These are phyloP conservation scores for Endogone sp. DNA, from an alignment of 192 early-diverging fungal species.

Conservation along the genomic window DNA sequence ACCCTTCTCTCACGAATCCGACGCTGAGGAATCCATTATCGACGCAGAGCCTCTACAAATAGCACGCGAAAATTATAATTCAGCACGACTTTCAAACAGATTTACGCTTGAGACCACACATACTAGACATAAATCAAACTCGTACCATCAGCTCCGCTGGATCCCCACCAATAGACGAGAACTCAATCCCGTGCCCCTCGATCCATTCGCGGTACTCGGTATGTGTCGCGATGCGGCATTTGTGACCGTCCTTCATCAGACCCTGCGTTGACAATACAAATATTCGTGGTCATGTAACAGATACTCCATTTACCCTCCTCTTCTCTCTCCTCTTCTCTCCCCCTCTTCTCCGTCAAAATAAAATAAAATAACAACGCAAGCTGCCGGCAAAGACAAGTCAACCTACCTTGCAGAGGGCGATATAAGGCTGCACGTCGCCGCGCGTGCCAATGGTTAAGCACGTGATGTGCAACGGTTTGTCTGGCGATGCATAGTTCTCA, in stretches of 20 bases:
- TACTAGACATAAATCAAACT: too few relatives aligned
- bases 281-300: too few relatives aligned
- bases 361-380: too few relatives aligned
- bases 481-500: conserved; percentile 29
- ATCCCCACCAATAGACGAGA: conserved; percentile 61
- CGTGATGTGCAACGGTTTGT: conserved; percentile 54
- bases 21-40: conserved; percentile 68
- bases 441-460: conserved; percentile 70
- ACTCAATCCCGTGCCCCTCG: conserved; percentile 62
- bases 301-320: too few relatives aligned
- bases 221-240: conserved; percentile 64
- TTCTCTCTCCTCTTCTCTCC: too few relatives aligned
- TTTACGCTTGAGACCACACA: too few relatives aligned
- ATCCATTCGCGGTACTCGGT: conserved; percentile 63
- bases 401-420: conserved; percentile 58
- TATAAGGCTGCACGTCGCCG: conserved; percentile 73
- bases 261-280: too few relatives aligned
- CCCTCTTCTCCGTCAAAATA: too few relatives aligned
- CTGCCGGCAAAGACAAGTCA: too few relatives aligned
- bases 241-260: conserved; percentile 57
- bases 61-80: background rate
- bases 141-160: conserved; percentile 55
- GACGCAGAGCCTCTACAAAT: conserved; percentile 49
- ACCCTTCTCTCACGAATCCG: conserved; percentile 53
- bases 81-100: background rate